Percentiles rank a stretch among this genome's conserved stretches.
Evolutionary conservation across 2,329 filamentous ascomycete genomes (phyloP).

Genomic region (Cladosporium austrohemisphaericum): DNA sequence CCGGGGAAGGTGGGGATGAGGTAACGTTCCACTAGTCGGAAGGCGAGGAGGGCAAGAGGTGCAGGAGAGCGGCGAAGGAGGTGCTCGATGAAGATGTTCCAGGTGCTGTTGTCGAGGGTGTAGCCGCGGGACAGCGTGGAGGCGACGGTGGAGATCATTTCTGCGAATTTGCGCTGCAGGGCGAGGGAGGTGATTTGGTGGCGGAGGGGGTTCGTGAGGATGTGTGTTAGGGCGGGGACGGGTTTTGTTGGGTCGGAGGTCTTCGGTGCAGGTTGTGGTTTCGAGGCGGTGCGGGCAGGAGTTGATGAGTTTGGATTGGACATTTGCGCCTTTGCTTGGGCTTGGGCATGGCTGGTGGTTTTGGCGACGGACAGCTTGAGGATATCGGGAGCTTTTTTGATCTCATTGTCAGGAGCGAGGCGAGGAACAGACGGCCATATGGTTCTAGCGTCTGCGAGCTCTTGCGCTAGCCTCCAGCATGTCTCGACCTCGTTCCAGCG

Average conservation of each 20-base stretch:
- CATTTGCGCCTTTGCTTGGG: neutral
- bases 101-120: constrained; percentile 68
- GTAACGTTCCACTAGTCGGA: constrained; percentile 67
- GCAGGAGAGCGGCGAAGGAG: constrained; percentile 56
- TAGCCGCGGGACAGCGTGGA: constrained; percentile 66
- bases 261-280: too few relatives aligned
- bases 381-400: neutral
- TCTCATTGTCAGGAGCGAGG: neutral
- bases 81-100: constrained; percentile 71
- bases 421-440: neutral
- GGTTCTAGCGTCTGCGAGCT: constrained; percentile 42
- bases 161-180: constrained; percentile 45
- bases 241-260: neutral
- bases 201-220: constrained; percentile 48
- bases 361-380: constrained; percentile 1
- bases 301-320: neutral
- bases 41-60: constrained; percentile 60
- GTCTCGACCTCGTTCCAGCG: constrained; percentile 59
- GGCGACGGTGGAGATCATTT: constrained; percentile 44
- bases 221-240: constrained; percentile 16
- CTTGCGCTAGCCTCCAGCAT: constrained; percentile 63
- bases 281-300: too few relatives aligned
- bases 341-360: neutral
- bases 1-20: constrained; percentile 78
- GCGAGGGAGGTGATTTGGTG: constrained; percentile 52